Base-by-base conservation (phyloP, 129 eudicot species). In the Artemisia tridentata region DNA sequence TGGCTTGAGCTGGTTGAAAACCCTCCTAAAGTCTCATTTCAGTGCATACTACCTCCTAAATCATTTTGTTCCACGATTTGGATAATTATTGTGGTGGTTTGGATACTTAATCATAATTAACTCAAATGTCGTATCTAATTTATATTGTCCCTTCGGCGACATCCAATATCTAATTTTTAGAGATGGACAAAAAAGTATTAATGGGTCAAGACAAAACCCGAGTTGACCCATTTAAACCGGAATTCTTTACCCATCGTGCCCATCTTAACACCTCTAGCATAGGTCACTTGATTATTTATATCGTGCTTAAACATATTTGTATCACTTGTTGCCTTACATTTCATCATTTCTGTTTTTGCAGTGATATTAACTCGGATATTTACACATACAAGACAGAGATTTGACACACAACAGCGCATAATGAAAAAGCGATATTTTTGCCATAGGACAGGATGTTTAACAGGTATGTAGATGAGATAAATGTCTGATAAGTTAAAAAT, bases 321-420 rank as follows among this genome's bases (percentile, higher is more conserved):
- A 12, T 53, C 18, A 41, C 45, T 19, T 58, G 15, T 16, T 3
- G 17, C 2, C 38, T 74, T 53, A 74, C 29, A 3, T 65, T 20
- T 66, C 3, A 21, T 64, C 48, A 11, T 53, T 43, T 48, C 27
- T 7, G 4, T 59, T 65, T 55, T 66, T 65, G 79, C 73, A 75
- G 79, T 75, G 63, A 65, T 21, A 23, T 75, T 75, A 29, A 65
- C 65, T 10, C 57, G 41, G 50, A 65, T 75, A 60, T 23, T 66
- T 75, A 65, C 45, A 75, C 67, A 55, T 65, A 65, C 67, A 65
- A 41, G 79, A 75, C n/a, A 66, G 16, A 75, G 79, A 25, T 67
- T 54, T 64, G 56, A 74, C 55, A 53, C 47, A 7, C 20, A 41
- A 65, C 57, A 23, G 53, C 21, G 65, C 59, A 65, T 34, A 23